These are phyloP conservation scores for Chaetomiaceae sp. DNA, from an alignment of 2,329 filamentous ascomycete species.

Conservation along the genomic window DNA sequence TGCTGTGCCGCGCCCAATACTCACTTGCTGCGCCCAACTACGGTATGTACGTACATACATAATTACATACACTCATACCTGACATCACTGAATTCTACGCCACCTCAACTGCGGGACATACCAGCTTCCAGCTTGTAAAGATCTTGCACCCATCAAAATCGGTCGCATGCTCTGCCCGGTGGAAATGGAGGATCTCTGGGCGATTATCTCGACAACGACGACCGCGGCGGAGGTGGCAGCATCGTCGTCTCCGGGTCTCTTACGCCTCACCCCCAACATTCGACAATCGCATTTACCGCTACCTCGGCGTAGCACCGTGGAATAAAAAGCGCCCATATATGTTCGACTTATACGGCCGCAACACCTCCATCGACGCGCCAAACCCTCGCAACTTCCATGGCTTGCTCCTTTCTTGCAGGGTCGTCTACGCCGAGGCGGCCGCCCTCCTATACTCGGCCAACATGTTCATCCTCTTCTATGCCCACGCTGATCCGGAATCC, in stretches of 20 bases:
- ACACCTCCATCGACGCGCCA: neutral
- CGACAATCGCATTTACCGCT: neutral
- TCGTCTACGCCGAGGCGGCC: constrained; percentile 14
- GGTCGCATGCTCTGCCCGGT: no score
- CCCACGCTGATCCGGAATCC: neutral
- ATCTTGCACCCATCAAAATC: no score
- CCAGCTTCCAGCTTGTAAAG: no score
- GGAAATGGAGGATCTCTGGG: no score
- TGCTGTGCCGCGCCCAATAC: no score
- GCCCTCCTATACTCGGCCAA: constrained; percentile 16
- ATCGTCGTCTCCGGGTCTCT: neutral
- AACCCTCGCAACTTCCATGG: constrained; percentile 7
- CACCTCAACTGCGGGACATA: no score
- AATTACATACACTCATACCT: no score
- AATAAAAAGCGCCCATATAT: neutral
- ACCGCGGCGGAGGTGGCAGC: no score
- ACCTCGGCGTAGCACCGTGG: neutral
- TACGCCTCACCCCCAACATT: neutral
- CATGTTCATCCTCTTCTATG: constrained; percentile 11
- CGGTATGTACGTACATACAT: no score
- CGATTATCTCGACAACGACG: no score
- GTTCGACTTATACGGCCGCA: neutral
- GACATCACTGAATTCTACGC: no score
- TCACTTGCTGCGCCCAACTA: no score
- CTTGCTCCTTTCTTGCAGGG: constrained; percentile 15